Conservation (phyloP, 306 rosid genomes). For the Glycine latifolia region DNA sequence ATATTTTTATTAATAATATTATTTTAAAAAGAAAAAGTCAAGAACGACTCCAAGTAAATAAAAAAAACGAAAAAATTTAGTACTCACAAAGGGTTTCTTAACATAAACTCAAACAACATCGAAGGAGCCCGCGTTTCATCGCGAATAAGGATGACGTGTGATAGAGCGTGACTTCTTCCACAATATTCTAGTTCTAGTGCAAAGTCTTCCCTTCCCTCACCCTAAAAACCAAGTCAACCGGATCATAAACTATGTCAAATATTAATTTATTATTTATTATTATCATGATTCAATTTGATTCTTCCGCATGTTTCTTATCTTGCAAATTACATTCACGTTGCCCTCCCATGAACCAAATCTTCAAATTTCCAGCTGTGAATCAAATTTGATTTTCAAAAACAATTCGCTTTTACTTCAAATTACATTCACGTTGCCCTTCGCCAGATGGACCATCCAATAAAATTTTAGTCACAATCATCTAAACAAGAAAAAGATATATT, state of each 20-base stretch:
- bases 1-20: too few species aligned
- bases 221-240: background rate
- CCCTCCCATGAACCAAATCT: background rate
- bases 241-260: background rate
- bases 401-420: background rate
- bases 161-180: conserved; percentile 13
- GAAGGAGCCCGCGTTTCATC: background rate
- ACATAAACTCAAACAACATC: background rate
- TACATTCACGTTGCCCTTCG: background rate
- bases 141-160: background rate
- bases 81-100: background rate
- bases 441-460: conserved; percentile 27
- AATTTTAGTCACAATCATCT: background rate
- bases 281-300: background rate
- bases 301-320: conserved; percentile 8
- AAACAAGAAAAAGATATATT: background rate
- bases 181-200: background rate
- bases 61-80: too few species aligned
- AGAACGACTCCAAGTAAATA: background rate
- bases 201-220: conserved; percentile 12
- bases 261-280: background rate
- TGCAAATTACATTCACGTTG: background rate
- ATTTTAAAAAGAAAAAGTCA: background rate
- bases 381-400: background rate
- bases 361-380: conserved; percentile 45